Conservation (phyloP, 148 eudicot species). For the Gaultheria prostrata region DNA sequence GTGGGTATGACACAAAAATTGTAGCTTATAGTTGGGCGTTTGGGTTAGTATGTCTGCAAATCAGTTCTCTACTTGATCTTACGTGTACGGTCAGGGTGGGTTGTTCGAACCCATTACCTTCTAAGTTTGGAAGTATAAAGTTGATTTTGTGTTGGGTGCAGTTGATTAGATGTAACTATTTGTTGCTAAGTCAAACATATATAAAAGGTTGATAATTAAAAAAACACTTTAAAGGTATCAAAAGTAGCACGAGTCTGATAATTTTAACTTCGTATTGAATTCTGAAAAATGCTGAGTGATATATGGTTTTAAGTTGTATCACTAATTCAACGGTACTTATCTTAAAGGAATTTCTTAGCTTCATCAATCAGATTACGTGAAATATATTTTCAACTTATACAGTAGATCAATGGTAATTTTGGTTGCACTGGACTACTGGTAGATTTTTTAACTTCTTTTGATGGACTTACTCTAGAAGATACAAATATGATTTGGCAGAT, state of each 20-base stretch:
- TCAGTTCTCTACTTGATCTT: neutral
- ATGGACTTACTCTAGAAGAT: neutral
- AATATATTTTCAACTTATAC: neutral
- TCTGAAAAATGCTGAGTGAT: neutral
- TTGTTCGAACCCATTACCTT: neutral
- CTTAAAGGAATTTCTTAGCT: neutral
- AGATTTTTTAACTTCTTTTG: neutral
- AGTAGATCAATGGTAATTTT: neutral
- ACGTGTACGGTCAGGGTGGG: neutral
- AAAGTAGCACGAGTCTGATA: neutral
- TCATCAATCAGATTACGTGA: neutral
- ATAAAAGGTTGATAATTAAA: neutral
- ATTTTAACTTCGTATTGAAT: neutral
- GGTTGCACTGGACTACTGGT: neutral
- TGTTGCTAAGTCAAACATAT: neutral
- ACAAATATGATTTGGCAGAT: neutral
- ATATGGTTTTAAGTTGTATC: neutral
- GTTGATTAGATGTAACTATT: neutral
- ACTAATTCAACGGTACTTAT: neutral
- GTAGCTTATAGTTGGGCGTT: neutral
- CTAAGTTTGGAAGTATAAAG: neutral
- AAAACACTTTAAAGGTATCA: neutral
- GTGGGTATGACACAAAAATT: neutral
- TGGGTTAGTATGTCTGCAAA: neutral
- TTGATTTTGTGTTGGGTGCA: constrained; percentile 2